Percentiles rank a stretch among this genome's conserved stretches.
phyloP scores from a whole-genome alignment of 495 filamentous ascomycete genomes.

The Daldinia vernicosa region DNA sequence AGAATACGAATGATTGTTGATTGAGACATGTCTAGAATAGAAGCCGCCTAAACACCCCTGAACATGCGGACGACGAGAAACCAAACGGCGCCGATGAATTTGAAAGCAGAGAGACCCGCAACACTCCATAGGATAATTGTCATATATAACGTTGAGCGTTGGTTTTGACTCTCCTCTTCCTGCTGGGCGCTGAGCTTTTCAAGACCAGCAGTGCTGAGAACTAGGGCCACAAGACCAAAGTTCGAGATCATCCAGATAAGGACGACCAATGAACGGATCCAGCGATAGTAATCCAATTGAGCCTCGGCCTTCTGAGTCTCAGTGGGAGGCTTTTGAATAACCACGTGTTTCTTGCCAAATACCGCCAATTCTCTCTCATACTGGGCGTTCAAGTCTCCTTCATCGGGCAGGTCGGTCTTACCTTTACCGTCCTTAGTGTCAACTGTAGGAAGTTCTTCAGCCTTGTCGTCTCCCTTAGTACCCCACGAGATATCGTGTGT shows the following conservation, averaged over 20 bases:
- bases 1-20: conserved; percentile 4
- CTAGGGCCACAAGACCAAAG: conserved; percentile 86
- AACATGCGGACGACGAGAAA: conserved; percentile 94
- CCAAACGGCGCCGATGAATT: conserved; percentile 92
- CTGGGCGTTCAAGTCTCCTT: conserved; percentile 82
- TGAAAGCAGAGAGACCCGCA: conserved; percentile 83
- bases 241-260: conserved; percentile 97
- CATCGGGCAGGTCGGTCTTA: conserved; percentile 91
- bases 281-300: conserved; percentile 98
- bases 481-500: conserved; percentile 98
- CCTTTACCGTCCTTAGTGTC: conserved; percentile 92
- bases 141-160: conserved; percentile 80
- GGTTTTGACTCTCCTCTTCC: conserved; percentile 56
- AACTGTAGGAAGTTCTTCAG: conserved; percentile 81
- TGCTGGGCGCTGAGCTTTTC: conserved; percentile 65
- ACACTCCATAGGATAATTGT: conserved; percentile 92
- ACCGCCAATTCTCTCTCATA: conserved; percentile 86
- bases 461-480: conserved; percentile 93
- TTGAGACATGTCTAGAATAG: not conserved
- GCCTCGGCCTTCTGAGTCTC: conserved; percentile 72
- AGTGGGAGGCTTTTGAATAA: conserved; percentile 68
- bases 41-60: conserved; percentile 62
- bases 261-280: conserved; percentile 90
- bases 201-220: conserved; percentile 84
- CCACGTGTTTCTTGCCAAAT: conserved; percentile 73